Evolutionary conservation across 2,329 filamentous ascomycete genomes (phyloP), one percentile per base, ranked within the genome.

Genomic region (Colletotrichum plurivorum): DNA sequence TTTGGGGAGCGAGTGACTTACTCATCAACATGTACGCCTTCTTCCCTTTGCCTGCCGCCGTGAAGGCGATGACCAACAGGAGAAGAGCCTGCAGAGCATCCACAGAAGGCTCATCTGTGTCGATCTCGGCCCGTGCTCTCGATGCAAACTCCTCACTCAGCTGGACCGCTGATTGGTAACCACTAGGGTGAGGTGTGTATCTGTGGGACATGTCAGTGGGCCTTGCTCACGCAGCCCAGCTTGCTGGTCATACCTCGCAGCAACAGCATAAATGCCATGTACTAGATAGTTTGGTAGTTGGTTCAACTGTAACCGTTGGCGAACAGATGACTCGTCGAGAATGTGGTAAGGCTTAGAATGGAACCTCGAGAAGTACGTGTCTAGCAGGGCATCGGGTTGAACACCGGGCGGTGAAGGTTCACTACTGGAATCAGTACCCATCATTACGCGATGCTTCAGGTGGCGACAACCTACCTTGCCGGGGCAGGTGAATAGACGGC

Each of bases 11-110:
- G 18, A 25, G 31, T 18, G 9, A 75, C 83, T 20, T 90, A 93
- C 93, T 89, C 73, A 97, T 85, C 46, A 94, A 85, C 94, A 97
- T 97, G 73, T 94, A 96, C 1, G 93, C 91, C 79, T 93, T 96
- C 80, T 93, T 95, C 16, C 94, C 93, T 75, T 92, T 90, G 27
- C 94, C 94, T 36, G 90, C 86, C 43, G 94, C 93, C 56, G 91
- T 94, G 74, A 90, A 95, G 3, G 93, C 91, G 76, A 92, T 89
- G 0, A 92, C 89, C 2, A 97, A 87, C 10, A 97, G 84, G 53
- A 97, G 82, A 16, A 95, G 84, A 3, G 93, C 87, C 77, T 97
- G 93, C 9, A 97, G 80, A 41, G 88, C 88, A 77, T 97, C 93
- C 51, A 96, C 88, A 0, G 91, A 93, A 5, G 94, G 93, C 73